phyloP scores from a whole-genome alignment of 2,329 filamentous ascomycete genomes.

The Aspergillus persii region DNA sequence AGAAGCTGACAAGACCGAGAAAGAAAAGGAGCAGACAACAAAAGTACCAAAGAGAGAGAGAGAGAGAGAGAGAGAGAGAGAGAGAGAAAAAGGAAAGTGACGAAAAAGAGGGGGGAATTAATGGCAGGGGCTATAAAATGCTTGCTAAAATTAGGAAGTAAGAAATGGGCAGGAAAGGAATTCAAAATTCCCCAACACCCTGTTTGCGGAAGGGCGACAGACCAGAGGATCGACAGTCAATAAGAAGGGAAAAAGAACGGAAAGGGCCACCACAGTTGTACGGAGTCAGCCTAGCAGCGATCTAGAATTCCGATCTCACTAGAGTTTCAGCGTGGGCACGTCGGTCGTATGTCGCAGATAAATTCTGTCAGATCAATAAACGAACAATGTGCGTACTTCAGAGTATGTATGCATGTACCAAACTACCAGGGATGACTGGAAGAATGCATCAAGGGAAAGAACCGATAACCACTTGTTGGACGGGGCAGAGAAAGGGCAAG shows the following conservation, averaged over 20 bases:
- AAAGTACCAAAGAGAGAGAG: conserved; percentile 1
- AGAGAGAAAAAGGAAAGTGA: conserved; percentile 2
- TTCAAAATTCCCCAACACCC: conserved; percentile 4
- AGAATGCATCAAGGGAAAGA: background rate
- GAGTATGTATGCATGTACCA: background rate
- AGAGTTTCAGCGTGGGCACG: conserved; percentile 6
- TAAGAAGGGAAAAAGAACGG: conserved; percentile 10
- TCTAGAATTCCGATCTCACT: conserved; percentile 9
- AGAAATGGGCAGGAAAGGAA: conserved; percentile 4
- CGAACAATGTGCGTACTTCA: too few species aligned
- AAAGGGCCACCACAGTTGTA: background rate
- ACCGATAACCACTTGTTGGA: background rate
- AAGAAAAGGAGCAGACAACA: conserved; percentile 1
- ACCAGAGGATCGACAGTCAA: conserved; percentile 16
- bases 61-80: conserved; percentile 4
- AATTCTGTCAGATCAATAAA: too few species aligned
- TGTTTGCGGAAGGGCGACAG: conserved; percentile 12
- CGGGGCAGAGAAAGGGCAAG: background rate
- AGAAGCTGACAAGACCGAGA: background rate
- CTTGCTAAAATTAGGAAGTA: conserved; percentile 16
- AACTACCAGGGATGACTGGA: background rate
- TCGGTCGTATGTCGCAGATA: too few species aligned
- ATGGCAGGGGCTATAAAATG: conserved; percentile 12
- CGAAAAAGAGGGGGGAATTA: conserved; percentile 7
- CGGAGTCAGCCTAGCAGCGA: conserved; percentile 1